Evolutionary conservation across 2,329 filamentous ascomycete species (phyloP).

Genomic region (Purpureocillium lavendulum): DNA sequence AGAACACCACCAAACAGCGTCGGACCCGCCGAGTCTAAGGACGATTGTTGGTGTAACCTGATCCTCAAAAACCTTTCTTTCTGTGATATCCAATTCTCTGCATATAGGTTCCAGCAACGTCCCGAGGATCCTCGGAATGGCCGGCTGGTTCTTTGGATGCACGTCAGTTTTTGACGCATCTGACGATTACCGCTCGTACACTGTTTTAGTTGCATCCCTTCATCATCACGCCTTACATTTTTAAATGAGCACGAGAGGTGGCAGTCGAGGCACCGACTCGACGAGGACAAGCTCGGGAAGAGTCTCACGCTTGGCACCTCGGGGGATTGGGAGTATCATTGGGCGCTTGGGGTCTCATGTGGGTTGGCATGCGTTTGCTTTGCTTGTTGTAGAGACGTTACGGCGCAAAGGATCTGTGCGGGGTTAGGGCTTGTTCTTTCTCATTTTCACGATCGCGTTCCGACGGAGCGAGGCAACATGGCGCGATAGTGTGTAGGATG

Average conservation of each 20-base stretch:
- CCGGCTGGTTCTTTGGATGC: constrained; percentile 3
- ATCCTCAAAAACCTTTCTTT: constrained; percentile 13
- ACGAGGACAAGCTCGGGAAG: constrained; percentile 1
- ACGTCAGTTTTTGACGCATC: constrained; percentile 2
- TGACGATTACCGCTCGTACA: constrained; percentile 3
- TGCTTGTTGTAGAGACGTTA: constrained; percentile 1
- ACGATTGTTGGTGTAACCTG: neutral
- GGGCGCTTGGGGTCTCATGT: neutral
- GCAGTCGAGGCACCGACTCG: neutral
- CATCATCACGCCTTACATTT: constrained; percentile 1
- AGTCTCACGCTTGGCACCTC: neutral
- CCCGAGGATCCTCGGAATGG: constrained; percentile 4
- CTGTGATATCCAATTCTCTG: neutral
- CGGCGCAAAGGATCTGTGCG: neutral
- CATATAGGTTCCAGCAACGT: constrained; percentile 2
- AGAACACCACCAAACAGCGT: constrained; percentile 27
- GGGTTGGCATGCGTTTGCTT: neutral
- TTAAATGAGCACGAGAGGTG: neutral
- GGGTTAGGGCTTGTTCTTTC: neutral
- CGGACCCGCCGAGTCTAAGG: constrained; percentile 17
- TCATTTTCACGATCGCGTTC: no score
- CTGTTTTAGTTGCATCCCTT: constrained; percentile 7
- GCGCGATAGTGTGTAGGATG: neutral
- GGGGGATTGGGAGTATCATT: neutral
- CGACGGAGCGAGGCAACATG: neutral